Percentiles rank a stretch among this genome's conserved stretches.
phyloP scores from a whole-genome alignment of 805 yeast genomes.

The Hanseniaspora lachancei region DNA sequence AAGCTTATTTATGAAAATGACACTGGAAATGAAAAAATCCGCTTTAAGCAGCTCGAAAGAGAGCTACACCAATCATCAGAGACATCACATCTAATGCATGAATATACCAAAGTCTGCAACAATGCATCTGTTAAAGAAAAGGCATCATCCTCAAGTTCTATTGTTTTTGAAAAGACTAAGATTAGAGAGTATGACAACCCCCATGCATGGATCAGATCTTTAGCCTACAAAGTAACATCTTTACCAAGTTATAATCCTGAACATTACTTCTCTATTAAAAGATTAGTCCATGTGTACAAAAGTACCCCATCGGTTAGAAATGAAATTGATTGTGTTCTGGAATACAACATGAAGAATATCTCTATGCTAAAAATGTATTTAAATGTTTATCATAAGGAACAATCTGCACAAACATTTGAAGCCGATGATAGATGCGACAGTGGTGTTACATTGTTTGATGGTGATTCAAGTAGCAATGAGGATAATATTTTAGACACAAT shows the following conservation, averaged over 20 bases:
- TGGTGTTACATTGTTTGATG: conserved; percentile 6
- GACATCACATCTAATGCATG: neutral
- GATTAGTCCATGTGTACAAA: neutral
- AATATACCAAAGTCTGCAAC: neutral
- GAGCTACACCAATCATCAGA: neutral
- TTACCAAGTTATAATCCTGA: neutral
- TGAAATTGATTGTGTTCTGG: neutral
- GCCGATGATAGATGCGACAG: conserved; percentile 7
- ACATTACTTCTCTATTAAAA: neutral
- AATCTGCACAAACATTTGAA: neutral
- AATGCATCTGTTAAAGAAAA: neutral
- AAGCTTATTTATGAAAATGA: neutral
- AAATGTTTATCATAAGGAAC: neutral
- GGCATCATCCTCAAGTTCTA: neutral
- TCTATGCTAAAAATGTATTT: neutral
- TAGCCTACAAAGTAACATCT: neutral
- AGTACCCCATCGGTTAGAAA: neutral
- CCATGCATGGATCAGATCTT: conserved; percentile 1
- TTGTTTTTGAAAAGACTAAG: neutral
- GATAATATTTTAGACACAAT: neutral
- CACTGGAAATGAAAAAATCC: neutral
- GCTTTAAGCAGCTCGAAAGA: neutral
- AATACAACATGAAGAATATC: neutral
- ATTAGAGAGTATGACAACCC: conserved; percentile 7
- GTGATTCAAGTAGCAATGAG: neutral